These are phyloP conservation scores for Eragrostis tef DNA, from an alignment of 202 grass and related monocot genomes.

Conservation along the genomic window DNA sequence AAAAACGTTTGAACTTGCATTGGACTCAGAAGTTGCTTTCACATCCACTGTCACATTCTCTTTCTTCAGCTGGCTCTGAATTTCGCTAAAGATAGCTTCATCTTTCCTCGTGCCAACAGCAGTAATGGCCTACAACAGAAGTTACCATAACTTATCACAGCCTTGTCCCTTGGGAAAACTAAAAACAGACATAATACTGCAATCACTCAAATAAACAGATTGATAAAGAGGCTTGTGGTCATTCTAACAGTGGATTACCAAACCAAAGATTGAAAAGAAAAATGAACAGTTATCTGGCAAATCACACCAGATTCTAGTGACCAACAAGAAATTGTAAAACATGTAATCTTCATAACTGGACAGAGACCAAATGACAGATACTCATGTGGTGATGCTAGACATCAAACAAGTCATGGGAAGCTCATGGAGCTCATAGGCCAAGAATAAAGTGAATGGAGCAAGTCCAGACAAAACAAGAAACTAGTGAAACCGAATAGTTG, in stretches of 20 bases:
- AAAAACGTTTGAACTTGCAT: slow-evolving; percentile 45
- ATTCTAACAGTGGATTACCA: too few species aligned
- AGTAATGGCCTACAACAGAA: slow-evolving; percentile 67
- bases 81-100: slow-evolving; percentile 66
- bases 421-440: not conserved
- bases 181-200: not conserved
- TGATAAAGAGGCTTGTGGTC: not conserved
- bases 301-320: not conserved
- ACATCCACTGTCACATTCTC: slow-evolving; percentile 69
- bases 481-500: not conserved
- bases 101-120: slow-evolving; percentile 68
- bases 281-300: not conserved
- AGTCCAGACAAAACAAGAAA: not conserved
- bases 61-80: slow-evolving; percentile 77
- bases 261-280: not conserved
- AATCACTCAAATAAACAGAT: not conserved
- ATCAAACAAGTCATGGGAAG: not conserved
- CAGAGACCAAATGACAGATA: not conserved
- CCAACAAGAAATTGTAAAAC: not conserved
- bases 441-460: not conserved
- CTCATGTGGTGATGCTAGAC: not conserved
- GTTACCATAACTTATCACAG: slow-evolving; percentile 8
- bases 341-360: slow-evolving; percentile 2
- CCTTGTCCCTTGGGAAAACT: too few species aligned
- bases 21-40: slow-evolving; percentile 89